phyloP scores from a whole-genome alignment of 768 basidiomycete genomes.

The Lyophyllum shimeji region DNA sequence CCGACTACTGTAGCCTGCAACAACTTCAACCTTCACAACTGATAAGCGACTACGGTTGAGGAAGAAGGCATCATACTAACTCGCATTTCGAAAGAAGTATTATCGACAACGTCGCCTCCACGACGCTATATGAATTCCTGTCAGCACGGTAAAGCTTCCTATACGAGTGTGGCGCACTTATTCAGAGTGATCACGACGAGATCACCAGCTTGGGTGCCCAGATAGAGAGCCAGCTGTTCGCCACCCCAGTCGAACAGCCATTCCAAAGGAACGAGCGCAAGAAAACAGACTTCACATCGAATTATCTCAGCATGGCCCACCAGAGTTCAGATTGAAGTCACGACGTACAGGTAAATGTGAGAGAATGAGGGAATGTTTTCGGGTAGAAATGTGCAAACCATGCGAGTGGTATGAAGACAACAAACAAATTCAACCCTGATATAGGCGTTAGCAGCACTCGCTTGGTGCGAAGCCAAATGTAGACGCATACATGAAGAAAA shows the following conservation, averaged over 20 bases:
- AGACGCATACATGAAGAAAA: slow-evolving; percentile 50
- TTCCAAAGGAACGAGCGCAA: slow-evolving; percentile 67
- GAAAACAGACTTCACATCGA: slow-evolving; percentile 52
- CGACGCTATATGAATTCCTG: slow-evolving; percentile 39
- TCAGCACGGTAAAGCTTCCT: not conserved
- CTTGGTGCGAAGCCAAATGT: not conserved
- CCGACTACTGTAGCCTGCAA: slow-evolving; percentile 71
- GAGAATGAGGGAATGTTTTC: slow-evolving; percentile 29
- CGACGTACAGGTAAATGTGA: slow-evolving; percentile 36
- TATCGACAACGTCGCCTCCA: slow-evolving; percentile 72
- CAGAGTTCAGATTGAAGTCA: not conserved
- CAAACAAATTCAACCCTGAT: slow-evolving; percentile 57
- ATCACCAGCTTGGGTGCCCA: slow-evolving; percentile 65
- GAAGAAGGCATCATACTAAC: slow-evolving; percentile 37
- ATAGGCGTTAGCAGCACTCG: not conserved
- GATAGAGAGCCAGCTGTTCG: slow-evolving; percentile 55
- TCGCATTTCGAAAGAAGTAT: slow-evolving; percentile 70
- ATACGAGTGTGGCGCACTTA: slow-evolving; percentile 13
- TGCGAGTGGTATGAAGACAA: slow-evolving; percentile 58
- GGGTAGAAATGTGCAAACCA: slow-evolving; percentile 55
- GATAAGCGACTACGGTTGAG: no score
- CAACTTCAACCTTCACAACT: slow-evolving; percentile 48
- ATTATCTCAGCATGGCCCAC: not conserved
- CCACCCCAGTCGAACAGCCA: slow-evolving; percentile 66
- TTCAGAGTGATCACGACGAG: slow-evolving; percentile 40